Base-by-base conservation (phyloP, 139 green algal species). In the Chloropicon primus region DNA sequence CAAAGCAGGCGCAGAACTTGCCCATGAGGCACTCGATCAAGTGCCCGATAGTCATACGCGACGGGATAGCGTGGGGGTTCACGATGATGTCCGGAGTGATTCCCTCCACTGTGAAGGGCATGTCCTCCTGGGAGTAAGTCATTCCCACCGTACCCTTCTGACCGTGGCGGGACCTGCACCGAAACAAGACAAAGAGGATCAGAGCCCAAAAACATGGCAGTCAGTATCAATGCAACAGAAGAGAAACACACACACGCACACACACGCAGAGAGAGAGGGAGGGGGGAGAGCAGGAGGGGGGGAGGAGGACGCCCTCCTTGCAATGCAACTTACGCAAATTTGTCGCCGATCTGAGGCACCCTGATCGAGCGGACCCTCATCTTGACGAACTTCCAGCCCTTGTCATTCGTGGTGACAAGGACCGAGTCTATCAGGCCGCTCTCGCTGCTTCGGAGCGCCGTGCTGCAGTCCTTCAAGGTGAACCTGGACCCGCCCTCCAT, bases 41-140 rank as follows among this genome's bases (percentile, higher is more conserved):
- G 80, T 99, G 96, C 0, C 95, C 96, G 77, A 99, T 98, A 80
- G 96, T 99, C 96, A 99, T 99, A 81, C 96, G 96, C 2, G 88
- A 96, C 28, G 96, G 96, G 80, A 99, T 98, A 81, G 95, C 96
- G 82, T 98, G 94, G 17, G 94, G 94, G 87, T 98, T 98, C 81
- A 98, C 94, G 85, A 98, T 97, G 78, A 98, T 90, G 88, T 98
- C 94, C 2, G 94, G 94, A 24, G 88, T 85, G 76, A 97, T 97
- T 83, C 94, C 92, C 79, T 97, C 91, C 72, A 76, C 74, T 22
- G 82, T 89, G 78, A 91, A 94, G 17, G 91, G 89, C 89, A 94
- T 93, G 71, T 83, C 79, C 71, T 83, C 82, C 80, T 86, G 79
- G 0, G 94, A 96, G 90, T 98, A 99, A 1, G 92, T 97, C 83